phyloP scores from a whole-genome alignment of 805 yeast species.

The Starmerella khaoyaiensis region DNA sequence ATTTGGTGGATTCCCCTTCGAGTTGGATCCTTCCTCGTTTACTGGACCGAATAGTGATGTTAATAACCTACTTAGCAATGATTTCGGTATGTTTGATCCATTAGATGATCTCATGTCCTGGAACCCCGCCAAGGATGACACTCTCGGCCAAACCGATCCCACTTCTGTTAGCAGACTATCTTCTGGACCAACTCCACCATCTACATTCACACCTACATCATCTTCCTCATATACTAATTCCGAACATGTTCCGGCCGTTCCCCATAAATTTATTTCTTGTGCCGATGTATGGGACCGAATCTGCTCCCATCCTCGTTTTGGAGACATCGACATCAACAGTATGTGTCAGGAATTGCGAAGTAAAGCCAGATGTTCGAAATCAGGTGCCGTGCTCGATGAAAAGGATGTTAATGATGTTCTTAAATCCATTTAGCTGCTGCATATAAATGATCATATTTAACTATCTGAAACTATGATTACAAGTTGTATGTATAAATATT shows the following conservation, averaged over 20 bases:
- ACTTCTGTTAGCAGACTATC: neutral
- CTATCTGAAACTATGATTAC: no score
- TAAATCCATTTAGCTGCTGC: no score
- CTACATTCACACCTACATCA: neutral
- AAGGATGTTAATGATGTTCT: conserved; percentile 57
- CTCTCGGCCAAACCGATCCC: neutral
- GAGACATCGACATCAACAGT: conserved; percentile 89
- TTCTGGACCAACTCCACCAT: neutral
- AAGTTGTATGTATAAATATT: neutral
- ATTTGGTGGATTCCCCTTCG: conserved; percentile 10
- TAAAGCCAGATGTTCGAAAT: conserved; percentile 90
- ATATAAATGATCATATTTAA: no score
- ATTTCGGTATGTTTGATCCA: conserved; percentile 29
- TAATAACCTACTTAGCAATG: conserved; percentile 26
- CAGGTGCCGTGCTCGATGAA: conserved; percentile 77
- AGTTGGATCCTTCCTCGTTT: neutral
- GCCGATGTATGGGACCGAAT: conserved; percentile 95
- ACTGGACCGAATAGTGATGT: conserved; percentile 14
- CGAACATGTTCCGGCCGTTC: conserved; percentile 26
- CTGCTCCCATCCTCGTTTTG: conserved; percentile 83
- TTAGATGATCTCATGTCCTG: conserved; percentile 23
- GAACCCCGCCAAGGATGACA: conserved; percentile 10
- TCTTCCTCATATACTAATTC: no score
- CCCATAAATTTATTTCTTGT: conserved; percentile 43
- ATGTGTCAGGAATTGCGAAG: conserved; percentile 76